These are phyloP conservation scores for Saturnispora serradocipensis DNA, from an alignment of 805 yeast genomes.

Conservation along the genomic window DNA sequence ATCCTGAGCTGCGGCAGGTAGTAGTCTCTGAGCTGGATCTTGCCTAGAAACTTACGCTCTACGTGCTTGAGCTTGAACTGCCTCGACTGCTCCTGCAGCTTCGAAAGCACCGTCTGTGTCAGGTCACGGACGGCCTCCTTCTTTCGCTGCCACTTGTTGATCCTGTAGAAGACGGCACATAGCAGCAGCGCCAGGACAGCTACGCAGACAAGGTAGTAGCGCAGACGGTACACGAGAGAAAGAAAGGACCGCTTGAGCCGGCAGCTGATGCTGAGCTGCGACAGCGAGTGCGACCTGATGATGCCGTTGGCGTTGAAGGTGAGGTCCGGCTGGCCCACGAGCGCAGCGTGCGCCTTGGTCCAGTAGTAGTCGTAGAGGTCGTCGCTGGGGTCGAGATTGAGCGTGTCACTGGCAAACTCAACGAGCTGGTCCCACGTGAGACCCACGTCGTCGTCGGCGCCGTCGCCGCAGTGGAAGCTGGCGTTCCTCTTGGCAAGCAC, in stretches of 20 bases:
- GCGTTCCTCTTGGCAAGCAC: slow-evolving; percentile 69
- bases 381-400: slow-evolving; percentile 16
- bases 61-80: slow-evolving; percentile 27
- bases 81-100: slow-evolving; percentile 39
- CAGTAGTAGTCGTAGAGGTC: slow-evolving; percentile 21
- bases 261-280: slow-evolving; percentile 24
- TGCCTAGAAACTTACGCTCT: slow-evolving; percentile 45
- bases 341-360: slow-evolving; percentile 16
- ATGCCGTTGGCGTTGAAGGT: slow-evolving; percentile 9
- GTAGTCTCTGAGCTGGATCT: slow-evolving; percentile 65
- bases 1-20: slow-evolving; percentile 29
- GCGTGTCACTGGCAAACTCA: slow-evolving; percentile 44
- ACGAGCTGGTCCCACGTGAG: slow-evolving; percentile 57
- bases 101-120: slow-evolving; percentile 38
- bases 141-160: slow-evolving; percentile 30
- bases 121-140: slow-evolving; percentile 36
- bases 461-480: slow-evolving; percentile 31
- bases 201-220: slow-evolving; percentile 16
- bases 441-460: slow-evolving; percentile 26
- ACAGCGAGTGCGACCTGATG: slow-evolving; percentile 22
- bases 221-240: slow-evolving; percentile 17
- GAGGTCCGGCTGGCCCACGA: slow-evolving; percentile 16
- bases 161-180: slow-evolving; percentile 25
- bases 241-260: slow-evolving; percentile 19
- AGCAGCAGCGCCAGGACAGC: slow-evolving; percentile 1